Base-by-base conservation (phyloP, 768 basidiomycete genomes). In the Amanita jacksonii region DNA sequence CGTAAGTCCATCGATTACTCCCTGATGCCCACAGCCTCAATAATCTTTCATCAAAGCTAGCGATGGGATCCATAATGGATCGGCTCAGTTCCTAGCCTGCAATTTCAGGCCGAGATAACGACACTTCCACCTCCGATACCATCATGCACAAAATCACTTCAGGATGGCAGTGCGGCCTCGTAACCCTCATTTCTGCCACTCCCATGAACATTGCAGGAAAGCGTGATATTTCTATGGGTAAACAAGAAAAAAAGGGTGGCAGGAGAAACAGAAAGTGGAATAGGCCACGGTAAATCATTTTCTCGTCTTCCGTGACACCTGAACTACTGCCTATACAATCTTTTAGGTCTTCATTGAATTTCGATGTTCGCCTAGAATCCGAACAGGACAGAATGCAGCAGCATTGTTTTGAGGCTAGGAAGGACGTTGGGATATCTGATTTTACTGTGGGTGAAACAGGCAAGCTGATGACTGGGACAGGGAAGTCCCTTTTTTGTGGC, bases 191-290 rank as follows among this genome's bases (percentile, higher is more conserved):
- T 60, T 8, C 70, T 72, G 0, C 68, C 69, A 41, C 38, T 30
- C 19, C 65, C 76, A 23, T 65, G 69, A 37, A 62, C 73, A 13
- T 62, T 86, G 16, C 74, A 83, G 49, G 79, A 85, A 50, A 81
- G 76, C 48, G 74, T 87, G 38, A 75, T 76, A 5, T 73, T 74
- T 16, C 58, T 86, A 43, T 63, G 12, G 85, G 84, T 7, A 88
- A 89, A 57, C 70, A 68, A 8, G 70, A 69, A 8, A 67, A 68
- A 3, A 68, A 70, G 36, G 60, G 56, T 22, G 49, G 40, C 18
- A 43, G 45, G 13, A 53, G 60, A 41, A 53, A 55, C 16, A 65
- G 64, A 18, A 71, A 72, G 51, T 52, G 67, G 34, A 53, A 59
- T 15, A 60, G 67, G 35, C 66, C 66, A 2, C 64, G 16, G 4